Evolutionary conservation across 2,329 filamentous ascomycete genomes (phyloP), one percentile per base, ranked within the genome.

Genomic region (Trematosphaeria pertusa): DNA sequence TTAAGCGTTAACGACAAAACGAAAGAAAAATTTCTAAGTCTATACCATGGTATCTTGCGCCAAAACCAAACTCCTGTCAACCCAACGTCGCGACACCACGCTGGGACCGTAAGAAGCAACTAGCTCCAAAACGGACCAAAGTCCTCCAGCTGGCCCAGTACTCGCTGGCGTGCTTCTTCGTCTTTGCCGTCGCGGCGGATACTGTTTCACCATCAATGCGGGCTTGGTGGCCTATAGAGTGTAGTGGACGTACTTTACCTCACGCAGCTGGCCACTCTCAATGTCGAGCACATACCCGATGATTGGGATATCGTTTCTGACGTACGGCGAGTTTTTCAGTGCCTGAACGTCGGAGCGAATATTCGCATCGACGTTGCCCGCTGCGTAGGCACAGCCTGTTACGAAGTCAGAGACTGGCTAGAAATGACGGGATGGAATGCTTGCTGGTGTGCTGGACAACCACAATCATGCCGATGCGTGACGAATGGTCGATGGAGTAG

Each of bases 81-180:
- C n/a, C n/a, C n/a, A n/a, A n/a, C n/a, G n/a, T n/a, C n/a, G n/a
- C n/a, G n/a, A n/a, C n/a, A n/a, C n/a, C n/a, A n/a, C n/a, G n/a
- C n/a, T n/a, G n/a, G n/a, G n/a, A n/a, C n/a, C n/a, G n/a, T n/a
- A n/a, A n/a, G n/a, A n/a, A n/a, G n/a, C n/a, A 28, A 8, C 24
- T 32, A 46, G 37, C 53, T 52, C 54, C 56, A 63, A 38, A 62
- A 64, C 6, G 61, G 62, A 22, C 47, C 50, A 50, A 65, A 62
- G 22, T 53, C 58, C 2, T 55, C 43, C 43, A 56, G 53, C 8
- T 58, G 39, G 11, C 37, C 46, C 7, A 61, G 39, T 3, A 51
- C 43, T 9, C 42, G 32, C 17, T 47, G 48, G 2, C 59, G 24
- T 12, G 48, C 50, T 17, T 45, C 53, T 35, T 58, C 52, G 34